Conservation (phyloP, 1,139 yeast species). For the Debaryomyces fabryi region DNA sequence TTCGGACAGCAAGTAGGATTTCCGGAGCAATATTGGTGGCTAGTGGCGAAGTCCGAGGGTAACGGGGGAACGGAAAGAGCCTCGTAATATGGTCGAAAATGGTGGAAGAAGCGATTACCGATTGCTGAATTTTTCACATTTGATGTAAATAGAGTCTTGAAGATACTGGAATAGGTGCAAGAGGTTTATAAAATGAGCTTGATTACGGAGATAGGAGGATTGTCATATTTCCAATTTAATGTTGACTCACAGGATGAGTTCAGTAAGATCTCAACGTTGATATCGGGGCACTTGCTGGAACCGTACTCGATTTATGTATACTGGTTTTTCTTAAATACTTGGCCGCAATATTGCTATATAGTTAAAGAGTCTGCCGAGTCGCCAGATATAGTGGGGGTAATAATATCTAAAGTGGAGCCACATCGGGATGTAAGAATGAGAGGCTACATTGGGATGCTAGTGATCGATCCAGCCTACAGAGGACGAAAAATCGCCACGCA, state of each 20-base stretch:
- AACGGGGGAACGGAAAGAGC: background rate
- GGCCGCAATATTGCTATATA: slow-evolving; percentile 51
- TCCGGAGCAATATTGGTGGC: background rate
- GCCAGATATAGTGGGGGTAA: slow-evolving; percentile 65
- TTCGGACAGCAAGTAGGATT: slow-evolving; percentile 5
- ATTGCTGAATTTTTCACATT: background rate
- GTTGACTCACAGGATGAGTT: slow-evolving; percentile 30
- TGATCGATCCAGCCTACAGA: slow-evolving; percentile 70
- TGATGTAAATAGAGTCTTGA: background rate
- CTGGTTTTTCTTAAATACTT: slow-evolving; percentile 50
- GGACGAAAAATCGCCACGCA: slow-evolving; percentile 81
- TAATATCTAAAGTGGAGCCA: slow-evolving; percentile 80
- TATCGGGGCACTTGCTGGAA: slow-evolving; percentile 43
- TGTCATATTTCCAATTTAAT: slow-evolving; percentile 28
- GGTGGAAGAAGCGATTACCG: background rate
- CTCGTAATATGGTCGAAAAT: background rate
- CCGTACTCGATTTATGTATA: slow-evolving; percentile 53
- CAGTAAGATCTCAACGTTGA: slow-evolving; percentile 32
- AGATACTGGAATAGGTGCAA: background rate
- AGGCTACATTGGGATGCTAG: slow-evolving; percentile 96
- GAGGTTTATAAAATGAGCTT: background rate
- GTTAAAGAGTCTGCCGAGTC: slow-evolving; percentile 26
- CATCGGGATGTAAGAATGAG: slow-evolving; percentile 73
- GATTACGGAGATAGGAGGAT: slow-evolving; percentile 14
- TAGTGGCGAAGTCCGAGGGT: background rate